A percentile compares a stretch with the other conserved stretches of the same genome.
Conservation (phyloP, 441 rosid genomes). For the Pelargonium fulgidum region DNA sequence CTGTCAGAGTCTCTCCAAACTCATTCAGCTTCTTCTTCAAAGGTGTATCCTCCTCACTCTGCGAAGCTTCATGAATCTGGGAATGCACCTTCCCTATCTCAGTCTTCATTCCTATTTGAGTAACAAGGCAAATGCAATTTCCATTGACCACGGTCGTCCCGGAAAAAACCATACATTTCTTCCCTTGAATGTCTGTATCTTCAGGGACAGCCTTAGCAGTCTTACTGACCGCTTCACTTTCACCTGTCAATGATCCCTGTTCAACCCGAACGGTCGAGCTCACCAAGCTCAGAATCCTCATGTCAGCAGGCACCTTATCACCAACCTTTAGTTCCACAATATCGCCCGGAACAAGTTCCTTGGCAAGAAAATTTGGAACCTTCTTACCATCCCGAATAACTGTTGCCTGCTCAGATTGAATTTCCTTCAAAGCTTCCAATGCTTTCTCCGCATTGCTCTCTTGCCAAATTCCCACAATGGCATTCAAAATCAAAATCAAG, state of each 20-base stretch:
- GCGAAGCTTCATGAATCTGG: slow-evolving; percentile 36
- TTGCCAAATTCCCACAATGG: slow-evolving; percentile 42
- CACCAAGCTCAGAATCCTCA: slow-evolving; percentile 34
- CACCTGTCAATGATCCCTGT: slow-evolving; percentile 44
- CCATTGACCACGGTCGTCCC: slow-evolving; percentile 49
- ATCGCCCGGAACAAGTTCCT: slow-evolving; percentile 39
- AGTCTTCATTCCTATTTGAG: slow-evolving; percentile 39
- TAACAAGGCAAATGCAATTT: slow-evolving; percentile 34
- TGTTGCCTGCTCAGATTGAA: slow-evolving; percentile 39
- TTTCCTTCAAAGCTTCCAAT: slow-evolving; percentile 38
- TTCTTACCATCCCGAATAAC: slow-evolving; percentile 33
- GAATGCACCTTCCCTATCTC: slow-evolving; percentile 40
- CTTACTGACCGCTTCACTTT: slow-evolving; percentile 44
- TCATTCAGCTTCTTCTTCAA: slow-evolving; percentile 34
- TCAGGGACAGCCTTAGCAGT: slow-evolving; percentile 23
- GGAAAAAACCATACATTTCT: slow-evolving; percentile 38
- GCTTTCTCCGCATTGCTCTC: slow-evolving; percentile 45
- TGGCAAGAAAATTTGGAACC: slow-evolving; percentile 25
- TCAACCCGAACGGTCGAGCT: slow-evolving; percentile 43
- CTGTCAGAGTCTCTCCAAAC: slow-evolving; percentile 1
- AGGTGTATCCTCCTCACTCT: slow-evolving; percentile 43
- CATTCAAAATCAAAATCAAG: slow-evolving; percentile 37
- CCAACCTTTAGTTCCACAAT: slow-evolving; percentile 41
- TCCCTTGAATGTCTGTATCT: slow-evolving; percentile 38
- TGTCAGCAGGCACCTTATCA: slow-evolving; percentile 41